Base-by-base conservation (phyloP, 768 basidiomycete species). In the Tulasnella calospora region DNA sequence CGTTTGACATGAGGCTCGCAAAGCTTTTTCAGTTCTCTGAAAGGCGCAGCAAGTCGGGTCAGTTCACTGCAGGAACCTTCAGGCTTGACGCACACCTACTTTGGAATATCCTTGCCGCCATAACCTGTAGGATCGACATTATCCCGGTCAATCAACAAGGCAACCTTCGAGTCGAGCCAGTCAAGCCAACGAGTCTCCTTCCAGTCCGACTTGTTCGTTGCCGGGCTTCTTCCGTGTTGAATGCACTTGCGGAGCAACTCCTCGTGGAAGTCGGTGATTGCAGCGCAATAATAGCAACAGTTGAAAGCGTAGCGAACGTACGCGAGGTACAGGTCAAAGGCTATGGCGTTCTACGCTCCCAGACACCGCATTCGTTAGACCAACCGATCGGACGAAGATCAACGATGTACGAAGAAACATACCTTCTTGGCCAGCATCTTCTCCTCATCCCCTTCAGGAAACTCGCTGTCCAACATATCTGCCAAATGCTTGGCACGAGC, bases 261-360 rank as follows among this genome's bases (percentile, higher is more conserved):
- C 86, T 99, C 98, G 84, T 93, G 86, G 86, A 95, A 95, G 86
- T 97, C 92, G 84, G 92, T 92, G 81, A 94, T 90, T 83, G 94
- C 91, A 82, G 92, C 92, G 88, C 98, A 99, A 86, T 99, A 99
- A 86, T 97, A 99, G 89, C 98, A 98, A 83, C 94, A 91, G 89
- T 95, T 89, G 85, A 92, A 96, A 76, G 94, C 96, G 83, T 91
- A 89, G 81, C 98, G 94, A 83, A 99, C 87, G 86, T 98, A 99
- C 74, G 92, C 92, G 84, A 99, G 87, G 85, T 95, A 95, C 84
- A 97, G 87, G 86, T 99, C 98, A 85, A 98, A 89, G 82, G 93
- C 89, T 82, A 96, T 86, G 82, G 90, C 88, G 82, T 90, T 90
- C 94, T 95, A 74, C 38, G 27, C 69, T 19, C 55, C 15, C 44